phyloP scores from a whole-genome alignment of 2,329 filamentous ascomycete genomes.

The Nothophoma quercina region DNA sequence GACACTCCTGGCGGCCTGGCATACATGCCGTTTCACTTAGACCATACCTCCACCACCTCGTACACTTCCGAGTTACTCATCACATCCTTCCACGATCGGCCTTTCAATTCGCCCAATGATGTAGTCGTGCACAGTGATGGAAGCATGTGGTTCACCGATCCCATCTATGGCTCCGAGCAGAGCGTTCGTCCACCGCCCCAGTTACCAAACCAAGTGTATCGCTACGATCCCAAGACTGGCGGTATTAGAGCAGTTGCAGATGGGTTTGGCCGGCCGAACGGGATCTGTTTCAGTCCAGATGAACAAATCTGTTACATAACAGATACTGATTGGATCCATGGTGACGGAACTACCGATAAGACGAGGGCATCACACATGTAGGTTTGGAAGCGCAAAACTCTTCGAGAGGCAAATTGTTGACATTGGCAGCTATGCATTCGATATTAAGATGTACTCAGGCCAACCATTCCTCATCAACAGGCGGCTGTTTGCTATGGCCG shows the following conservation, averaged over 20 bases:
- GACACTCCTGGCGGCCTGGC: conserved; percentile 38
- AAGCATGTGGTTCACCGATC: conserved; percentile 58
- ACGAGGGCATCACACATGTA: conserved; percentile 26
- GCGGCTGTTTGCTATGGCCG: conserved; percentile 32
- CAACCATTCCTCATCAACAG: conserved; percentile 26
- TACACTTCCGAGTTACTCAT: conserved; percentile 39
- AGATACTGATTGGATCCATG: conserved; percentile 46
- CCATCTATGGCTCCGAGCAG: conserved; percentile 36
- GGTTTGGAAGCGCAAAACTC: neutral
- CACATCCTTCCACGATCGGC: conserved; percentile 53
- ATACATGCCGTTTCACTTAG: conserved; percentile 37
- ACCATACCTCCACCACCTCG: conserved; percentile 3
- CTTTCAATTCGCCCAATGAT: conserved; percentile 53
- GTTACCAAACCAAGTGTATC: conserved; percentile 44
- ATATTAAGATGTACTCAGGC: conserved; percentile 19
- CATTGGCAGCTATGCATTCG: conserved; percentile 28
- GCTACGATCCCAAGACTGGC: conserved; percentile 49
- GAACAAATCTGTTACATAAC: conserved; percentile 52
- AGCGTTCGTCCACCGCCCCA: conserved; percentile 31
- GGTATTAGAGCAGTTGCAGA: conserved; percentile 50
- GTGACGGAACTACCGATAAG: conserved; percentile 21
- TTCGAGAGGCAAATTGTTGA: neutral
- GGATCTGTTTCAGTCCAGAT: conserved; percentile 53
- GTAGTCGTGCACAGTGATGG: conserved; percentile 49
- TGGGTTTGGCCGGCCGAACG: conserved; percentile 51